Percentiles rank a stretch among this genome's conserved stretches.
phyloP scores from a whole-genome alignment of 345 rosid species.

The Eucalyptus urophylla region DNA sequence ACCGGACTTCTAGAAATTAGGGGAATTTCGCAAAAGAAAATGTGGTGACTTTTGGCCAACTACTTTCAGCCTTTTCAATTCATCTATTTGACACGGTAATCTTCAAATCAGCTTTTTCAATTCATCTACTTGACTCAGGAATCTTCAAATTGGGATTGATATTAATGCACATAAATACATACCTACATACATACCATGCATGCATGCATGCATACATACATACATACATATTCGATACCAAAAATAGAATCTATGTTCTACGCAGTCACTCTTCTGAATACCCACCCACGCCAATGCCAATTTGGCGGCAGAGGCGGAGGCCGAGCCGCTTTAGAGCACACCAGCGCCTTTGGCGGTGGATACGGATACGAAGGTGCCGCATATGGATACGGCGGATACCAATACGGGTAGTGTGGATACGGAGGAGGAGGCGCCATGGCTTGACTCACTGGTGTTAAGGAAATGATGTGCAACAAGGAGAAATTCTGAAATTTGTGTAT shows the following conservation, averaged over 20 bases:
- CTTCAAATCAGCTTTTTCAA: not conserved
- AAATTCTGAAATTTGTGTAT: not conserved
- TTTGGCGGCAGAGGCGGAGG: not conserved
- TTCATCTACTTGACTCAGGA: not conserved
- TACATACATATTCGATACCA: not conserved
- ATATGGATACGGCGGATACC: not conserved
- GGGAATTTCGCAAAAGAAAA: not conserved
- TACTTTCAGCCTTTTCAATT: not conserved
- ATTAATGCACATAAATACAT: not conserved
- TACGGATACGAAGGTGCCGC: not conserved
- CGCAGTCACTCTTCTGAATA: not conserved
- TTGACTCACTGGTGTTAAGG: not conserved
- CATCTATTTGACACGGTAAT: not conserved
- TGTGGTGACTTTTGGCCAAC: not conserved
- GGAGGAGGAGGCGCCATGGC: not conserved
- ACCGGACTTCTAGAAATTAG: not conserved
- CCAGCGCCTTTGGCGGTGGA: not conserved
- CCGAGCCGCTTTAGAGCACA: not conserved
- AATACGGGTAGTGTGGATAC: not conserved
- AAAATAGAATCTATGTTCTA: not conserved
- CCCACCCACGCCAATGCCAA: not conserved
- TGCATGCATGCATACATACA: not conserved
- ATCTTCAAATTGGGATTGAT: not conserved
- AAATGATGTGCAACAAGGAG: not conserved
- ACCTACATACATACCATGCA: not conserved